Evolutionary conservation across 148 eudicot species (phyloP), one percentile per base, ranked within the genome.

Genomic region (Rhododendron simsii): DNA sequence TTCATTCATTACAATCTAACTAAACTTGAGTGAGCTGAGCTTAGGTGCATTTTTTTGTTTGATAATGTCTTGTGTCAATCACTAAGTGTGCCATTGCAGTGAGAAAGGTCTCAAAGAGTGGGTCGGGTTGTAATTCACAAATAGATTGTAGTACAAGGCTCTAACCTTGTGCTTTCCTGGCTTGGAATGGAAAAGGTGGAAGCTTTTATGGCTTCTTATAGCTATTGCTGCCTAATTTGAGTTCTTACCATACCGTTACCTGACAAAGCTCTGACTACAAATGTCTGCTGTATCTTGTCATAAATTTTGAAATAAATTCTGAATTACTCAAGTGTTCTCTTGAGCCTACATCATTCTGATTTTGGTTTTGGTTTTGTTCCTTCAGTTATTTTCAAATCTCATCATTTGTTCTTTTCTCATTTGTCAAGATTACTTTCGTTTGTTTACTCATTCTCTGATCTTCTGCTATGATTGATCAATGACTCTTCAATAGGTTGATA

Each of bases 401-500:
- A 15, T 5, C n/a, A n/a, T 48, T 13, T 44, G 81, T 78, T 41
- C n/a, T 76, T 23, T 78, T 67, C 45, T 21, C 16, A 78, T 44
- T 44, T 78, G 80, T 41, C 13, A 44, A 77, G 82, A 30, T 14
- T 30, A 71, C 76, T 71, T 14, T 4, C 20, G 15, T 33, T 30
- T 28, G 3, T 71, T 15, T 20, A 48, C 45, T 48, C 16, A 82
- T 39, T 26, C 6, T 59, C 48, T 26, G 61, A 33, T 48, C 53
- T 53, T 39, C 82, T 77, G 44, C 44, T 55, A 20, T 78, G 73
- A 50, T 78, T 81, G 76, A 63, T 48, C 20, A 39, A 59, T 26
- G 44, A 50, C 83, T 79, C 81, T 88, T 90, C 75, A 82, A 85
- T 92, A 97, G 99, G 92, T 88, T 87, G 98, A 97, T 91, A 87